Base-by-base conservation (phyloP, 345 rosid species). In the Lepidium sativum region DNA sequence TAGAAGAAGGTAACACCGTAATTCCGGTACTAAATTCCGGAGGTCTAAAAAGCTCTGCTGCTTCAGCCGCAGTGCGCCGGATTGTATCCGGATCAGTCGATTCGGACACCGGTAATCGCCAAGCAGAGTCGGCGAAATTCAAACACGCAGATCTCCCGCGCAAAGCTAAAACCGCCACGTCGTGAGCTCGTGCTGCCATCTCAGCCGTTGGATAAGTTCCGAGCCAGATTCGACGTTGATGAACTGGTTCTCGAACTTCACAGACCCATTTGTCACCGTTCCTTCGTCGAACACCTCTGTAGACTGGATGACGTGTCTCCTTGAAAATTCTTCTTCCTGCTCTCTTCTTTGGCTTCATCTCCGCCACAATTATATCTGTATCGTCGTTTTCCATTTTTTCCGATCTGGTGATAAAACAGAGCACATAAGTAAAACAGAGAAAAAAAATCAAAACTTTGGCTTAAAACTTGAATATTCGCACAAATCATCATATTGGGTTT, bases 181-280 rank as follows among this genome's bases (percentile, higher is more conserved):
- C 95, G 13, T 87, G 95, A 3, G 95, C 91, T 25, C 88, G 69
- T 0, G 91, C 95, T 0, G 95, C 95, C 91, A 84, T 84, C 50
- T 87, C 91, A 0, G 87, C 76, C 0, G 82, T 79, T 1, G 91
- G 85, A 49, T 84, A 87, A 5, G 95, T 87, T 0, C 95, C 95
- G 0, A 87, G 82, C 95, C 91, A 87, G 41, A 87, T 50, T 2
- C 95, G 77, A 0, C 86, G 63, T 37, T 81, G 78, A 47, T 79
- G 79, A 47, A 68, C 73, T 0, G 91, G 95, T 8, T 83, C 84
- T 1, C 95, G 81, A 41, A 87, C 27, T 42, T 87, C 95, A 18
- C 91, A 83, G 0, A 87, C 95, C 95, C 91, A 84, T 56, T 80
- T 87, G 60, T 80, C 67, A 0, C 68, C 80, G 40, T 87, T 62